Evolutionary conservation across 495 filamentous ascomycete species (phyloP).

Genomic region (Trichoderma parareesei): DNA sequence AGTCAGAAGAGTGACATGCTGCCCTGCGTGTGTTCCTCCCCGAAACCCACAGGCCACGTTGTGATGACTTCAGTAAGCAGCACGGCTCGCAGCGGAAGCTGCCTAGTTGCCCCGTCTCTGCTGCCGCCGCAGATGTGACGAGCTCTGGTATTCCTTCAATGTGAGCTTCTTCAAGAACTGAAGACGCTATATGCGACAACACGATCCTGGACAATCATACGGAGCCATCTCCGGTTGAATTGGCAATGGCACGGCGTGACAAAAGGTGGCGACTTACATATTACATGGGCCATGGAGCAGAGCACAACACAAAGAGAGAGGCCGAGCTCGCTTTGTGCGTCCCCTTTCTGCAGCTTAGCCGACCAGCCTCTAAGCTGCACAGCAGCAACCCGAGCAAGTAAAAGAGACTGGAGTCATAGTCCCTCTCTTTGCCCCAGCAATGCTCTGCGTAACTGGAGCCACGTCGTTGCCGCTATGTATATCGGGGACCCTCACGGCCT

Average conservation of each 20-base stretch:
- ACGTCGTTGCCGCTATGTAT: not conserved
- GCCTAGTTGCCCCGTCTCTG: not conserved
- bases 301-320: not conserved
- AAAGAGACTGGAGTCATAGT: not conserved
- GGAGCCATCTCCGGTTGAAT: no score
- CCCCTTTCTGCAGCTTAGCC: not conserved
- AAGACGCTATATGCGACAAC: no score
- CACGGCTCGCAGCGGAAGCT: not conserved
- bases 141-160: not conserved
- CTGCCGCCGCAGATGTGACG: not conserved
- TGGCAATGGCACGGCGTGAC: no score
- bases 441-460: constrained; percentile 1
- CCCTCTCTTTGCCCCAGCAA: not conserved
- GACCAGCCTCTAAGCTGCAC: not conserved
- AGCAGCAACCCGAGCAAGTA: not conserved
- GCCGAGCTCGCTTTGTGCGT: not conserved
- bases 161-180: not conserved
- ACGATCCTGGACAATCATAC: no score
- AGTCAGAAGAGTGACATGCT: not conserved
- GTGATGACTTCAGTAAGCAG: not conserved
- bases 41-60: constrained; percentile 6
- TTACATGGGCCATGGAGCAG: not conserved
- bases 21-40: not conserved
- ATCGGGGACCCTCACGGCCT: not conserved
- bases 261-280: no score